These are phyloP conservation scores for Umbelopsis isabellina DNA, from an alignment of 192 early-diverging fungal genomes.

Conservation along the genomic window DNA sequence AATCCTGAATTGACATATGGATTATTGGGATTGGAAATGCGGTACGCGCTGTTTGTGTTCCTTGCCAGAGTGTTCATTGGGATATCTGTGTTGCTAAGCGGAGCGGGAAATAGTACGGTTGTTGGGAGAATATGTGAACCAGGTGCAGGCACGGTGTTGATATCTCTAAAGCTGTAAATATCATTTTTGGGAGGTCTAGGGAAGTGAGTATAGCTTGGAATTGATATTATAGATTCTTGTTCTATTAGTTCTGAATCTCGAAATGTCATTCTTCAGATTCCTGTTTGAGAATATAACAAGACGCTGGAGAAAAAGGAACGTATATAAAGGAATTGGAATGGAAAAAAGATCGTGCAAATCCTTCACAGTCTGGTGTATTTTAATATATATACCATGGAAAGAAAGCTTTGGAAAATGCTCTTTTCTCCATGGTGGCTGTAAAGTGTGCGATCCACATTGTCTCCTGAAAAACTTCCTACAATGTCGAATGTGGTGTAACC, in stretches of 20 bases:
- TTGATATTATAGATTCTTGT: too few relatives aligned
- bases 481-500: not conserved
- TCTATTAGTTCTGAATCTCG: not conserved
- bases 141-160: too few relatives aligned
- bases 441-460: not conserved
- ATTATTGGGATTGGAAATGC: conserved; percentile 11
- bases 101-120: not conserved
- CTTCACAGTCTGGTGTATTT: too few relatives aligned
- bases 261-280: not conserved
- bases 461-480: conserved; percentile 4
- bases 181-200: too few relatives aligned
- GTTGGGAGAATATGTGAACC: not conserved
- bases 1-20: not conserved
- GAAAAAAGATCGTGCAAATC: too few relatives aligned
- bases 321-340: too few relatives aligned
- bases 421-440: too few relatives aligned
- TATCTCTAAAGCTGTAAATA: too few relatives aligned
- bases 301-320: too few relatives aligned
- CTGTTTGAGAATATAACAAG: too few relatives aligned
- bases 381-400: too few relatives aligned
- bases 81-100: not conserved
- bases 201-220: too few relatives aligned
- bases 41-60: not conserved
- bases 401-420: not conserved
- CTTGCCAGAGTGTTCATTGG: not conserved